Evolutionary conservation across 768 basidiomycete species (phyloP), one percentile per base, ranked within the genome.

Genomic region (Suillus luteus): DNA sequence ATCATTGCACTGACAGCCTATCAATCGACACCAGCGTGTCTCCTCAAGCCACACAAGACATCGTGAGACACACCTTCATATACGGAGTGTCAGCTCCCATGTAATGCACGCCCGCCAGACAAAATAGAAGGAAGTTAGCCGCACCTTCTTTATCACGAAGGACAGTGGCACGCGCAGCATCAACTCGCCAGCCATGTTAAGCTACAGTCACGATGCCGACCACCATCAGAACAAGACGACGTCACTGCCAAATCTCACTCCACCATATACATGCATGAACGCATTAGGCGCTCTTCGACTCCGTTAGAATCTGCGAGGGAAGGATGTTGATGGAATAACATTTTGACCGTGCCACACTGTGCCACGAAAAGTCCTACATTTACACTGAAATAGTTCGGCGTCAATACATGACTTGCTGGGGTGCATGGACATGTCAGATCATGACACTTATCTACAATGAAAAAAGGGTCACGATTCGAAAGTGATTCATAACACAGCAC

Each of bases 301-400:
- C 62, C 10, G 12, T 27, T 31, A 41, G 62, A n/a, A 58, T 62
- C 52, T 62, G 37, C 5, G 62, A 55, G 11, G 61, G 61, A 24
- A 62, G 8, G 3, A 31, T 27, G 27, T 27, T 27, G 27, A 27
- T 31, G 31, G 33, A 35, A 35, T 35, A 7, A 35, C 33, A 8
- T 4, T 7, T 35, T 8, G 33, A 35, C 8, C 8, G 33, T 35
- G 33, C 33, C 33, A 8, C 4, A 35, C 33, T 41, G 17, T 41
- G 41, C 17, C 5, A 15, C 2, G 17, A 41, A 15, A 41, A 41
- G 41, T 41, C 41, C 15, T 41, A 41, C 15, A 17, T 41, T 41
- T 17, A 17, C 15, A 17, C 15, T 41, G 15, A 41, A 41, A 41
- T 17, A 15, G 15, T 41, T 41, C 31, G 19, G 43, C 19, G 8